Base-by-base conservation (phyloP, 345 rosid genomes). In the Moricandia arvensis region DNA sequence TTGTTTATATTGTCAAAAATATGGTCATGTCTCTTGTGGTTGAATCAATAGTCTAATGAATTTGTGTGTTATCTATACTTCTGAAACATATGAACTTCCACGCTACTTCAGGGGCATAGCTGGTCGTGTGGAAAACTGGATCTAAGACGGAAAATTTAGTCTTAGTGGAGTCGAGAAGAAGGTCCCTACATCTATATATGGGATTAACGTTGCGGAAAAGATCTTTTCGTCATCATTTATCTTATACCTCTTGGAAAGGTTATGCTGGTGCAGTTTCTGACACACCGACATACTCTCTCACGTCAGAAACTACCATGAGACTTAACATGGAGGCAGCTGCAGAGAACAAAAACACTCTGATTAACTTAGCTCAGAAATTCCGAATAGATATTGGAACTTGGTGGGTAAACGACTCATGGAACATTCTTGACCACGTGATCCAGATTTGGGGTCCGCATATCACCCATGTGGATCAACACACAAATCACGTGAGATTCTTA, bases 301-400 rank as follows among this genome's bases (percentile, higher is more conserved):
- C 91, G 35, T 87, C 97, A 74, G 81, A 72, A 51, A 87, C 88
- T 1, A 82, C 92, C 2, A 68, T 94, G 91, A 86, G 89, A 80
- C 95, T 94, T 8, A 91, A 94, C 83, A 94, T 94, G 95, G 93
- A 91, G 75, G 97, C 93, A n/a, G 79, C 87, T 70, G 80, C 96
- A 0, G 86, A 86, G 80, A 86, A 84, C 77, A 88, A 85, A 82
- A 86, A 91, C 15, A 90, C 97, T 75, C 97, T 90, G 8, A 85
- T 94, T 41, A 91, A 59, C 83, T 84, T 91, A 80, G 98, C 97
- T 55, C 97, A 94, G 69, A 97, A 90, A n/a, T n/a, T n/a, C n/a
- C n/a, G n/a, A n/a, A n/a, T 75, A 91, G 95, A 11, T 94, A 94
- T 80, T 94, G 97, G 97, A 90, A 91, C 88, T 75, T 94, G 55